Evolutionary conservation across 176 grass and related monocot genomes (phyloP), one percentile per base, ranked within the genome.

Genomic region (Pharus latifolius): DNA sequence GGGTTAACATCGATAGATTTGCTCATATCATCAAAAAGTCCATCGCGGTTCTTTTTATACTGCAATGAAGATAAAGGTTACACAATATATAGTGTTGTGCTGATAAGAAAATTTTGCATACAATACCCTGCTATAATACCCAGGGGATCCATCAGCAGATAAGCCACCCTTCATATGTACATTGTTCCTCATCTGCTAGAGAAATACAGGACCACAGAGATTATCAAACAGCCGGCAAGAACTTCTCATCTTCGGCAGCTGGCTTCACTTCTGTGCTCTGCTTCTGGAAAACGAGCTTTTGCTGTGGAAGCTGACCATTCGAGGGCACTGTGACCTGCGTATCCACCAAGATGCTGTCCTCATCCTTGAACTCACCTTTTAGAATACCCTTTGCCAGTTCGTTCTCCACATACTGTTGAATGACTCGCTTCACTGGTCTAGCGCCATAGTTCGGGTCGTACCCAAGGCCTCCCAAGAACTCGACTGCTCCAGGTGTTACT

Each of bases 371-470:
- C 22, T 99, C 87, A 6, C 95, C 82, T 34, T 84, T 89, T 1
- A 94, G 80, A 66, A 99, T 88, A 53, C 95, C 90, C 49, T 94
- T 99, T 2, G 95, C 95, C 3, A 99, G 84, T 33, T 94, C 95
- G 1, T 99, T 99, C 84, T 99, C 87, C 53, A 99, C 65, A 16
- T 91, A 85, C 70, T 94, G 95, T 76, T 99, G 95, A 47, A 99
- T 89, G 23, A 99, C 90, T 24, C 87, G 82, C 79, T 99, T 94
- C 46, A 99, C 95, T 2, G 95, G 90, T 43, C 95, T 86, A 7
- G 95, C 95, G 19, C 95, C 95, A 12, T 94, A 99, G 76, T 99
- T 99, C 0, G 87, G 95, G 58, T 99, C 95, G 6, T 94, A 99
- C 6, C 95, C 90, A 18, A 99, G 84, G 76, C 71, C 91, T 68